Base-by-base conservation (phyloP, 768 basidiomycete species). In the Mycena crocata region DNA sequence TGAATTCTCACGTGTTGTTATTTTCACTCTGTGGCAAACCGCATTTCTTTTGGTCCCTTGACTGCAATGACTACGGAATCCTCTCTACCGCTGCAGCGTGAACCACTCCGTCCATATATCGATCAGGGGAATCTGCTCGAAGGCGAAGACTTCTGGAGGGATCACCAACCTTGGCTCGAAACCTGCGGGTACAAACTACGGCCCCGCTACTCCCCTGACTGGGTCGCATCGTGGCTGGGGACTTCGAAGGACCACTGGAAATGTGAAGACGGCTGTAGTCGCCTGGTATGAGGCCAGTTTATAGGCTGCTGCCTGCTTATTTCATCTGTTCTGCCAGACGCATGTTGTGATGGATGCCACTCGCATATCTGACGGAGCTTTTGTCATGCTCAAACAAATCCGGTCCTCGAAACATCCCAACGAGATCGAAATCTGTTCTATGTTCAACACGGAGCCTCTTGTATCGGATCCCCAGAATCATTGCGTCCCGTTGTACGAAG, bases 341-440 rank as follows among this genome's bases (percentile, higher is more conserved):
- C 26, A 17, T 17, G 21, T 34, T 8, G 14, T 42, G 14, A 49
- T 42, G n/a, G 59, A 58, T 32, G 45, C 57, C 3, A 23, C 24
- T 24, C 57, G 45, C 1, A 46, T 55, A 6, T 2, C 12, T n/a
- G 50, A 51, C 9, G 50, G 50, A 17, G 7, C 9, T 5, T 31
- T 21, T 51, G 50, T 51, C n/a, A n/a, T 32, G 12, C 32, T 35
- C 35, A 34, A 51, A 51, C 21, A 34, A 2, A 13, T n/a, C 35
- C 8, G 30, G n/a, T 8, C n/a, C 6, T 30, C 6, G 49, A 50
- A 12, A 32, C 68, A 57, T 50, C 72, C 78, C 21, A 17, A 73
- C 0, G 83, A 85, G 39, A 56, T 75, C 14, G 66, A 75, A 1
- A 80, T 84, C 35, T 68, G 58, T 0, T 48, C n/a, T 46, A 74